Evolutionary conservation across 1,284 basidiomycete genomes (phyloP).

Genomic region (Irpex sp.): DNA sequence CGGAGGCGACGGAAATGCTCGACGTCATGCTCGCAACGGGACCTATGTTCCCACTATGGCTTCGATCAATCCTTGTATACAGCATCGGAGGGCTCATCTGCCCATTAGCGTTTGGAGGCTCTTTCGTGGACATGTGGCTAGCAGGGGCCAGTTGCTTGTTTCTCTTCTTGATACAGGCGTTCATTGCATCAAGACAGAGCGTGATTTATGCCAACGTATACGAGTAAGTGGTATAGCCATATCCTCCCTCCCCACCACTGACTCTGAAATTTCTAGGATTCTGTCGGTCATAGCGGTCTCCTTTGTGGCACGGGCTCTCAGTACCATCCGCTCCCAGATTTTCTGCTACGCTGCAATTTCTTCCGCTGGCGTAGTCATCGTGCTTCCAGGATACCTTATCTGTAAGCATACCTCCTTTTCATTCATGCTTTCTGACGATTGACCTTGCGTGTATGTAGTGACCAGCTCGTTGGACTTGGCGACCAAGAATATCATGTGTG

Average conservation of each 20-base stretch:
- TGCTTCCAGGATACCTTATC: conserved; percentile 82
- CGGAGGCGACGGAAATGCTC: conserved; percentile 54
- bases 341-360: conserved; percentile 90
- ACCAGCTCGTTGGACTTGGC: conserved; percentile 85
- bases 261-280: conserved; percentile 47
- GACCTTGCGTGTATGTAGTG: conserved; percentile 40
- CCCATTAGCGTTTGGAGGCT: conserved; percentile 82
- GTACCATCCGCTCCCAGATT: conserved; percentile 66
- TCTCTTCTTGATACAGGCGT: conserved; percentile 67
- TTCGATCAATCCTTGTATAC: conserved; percentile 68
- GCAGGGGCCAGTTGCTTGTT: conserved; percentile 66
- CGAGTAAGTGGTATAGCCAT: conserved; percentile 56
- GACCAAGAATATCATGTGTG: conserved; percentile 85
- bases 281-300: conserved; percentile 82
- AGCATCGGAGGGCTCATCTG: conserved; percentile 73
- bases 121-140: conserved; percentile 85
- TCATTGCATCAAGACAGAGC: conserved; percentile 62
- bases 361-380: conserved; percentile 77
- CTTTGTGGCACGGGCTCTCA: conserved; percentile 74
- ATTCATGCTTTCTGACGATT: conserved; percentile 17
- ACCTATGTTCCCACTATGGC: conserved; percentile 55
- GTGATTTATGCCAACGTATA: conserved; percentile 84
- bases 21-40: conserved; percentile 46
- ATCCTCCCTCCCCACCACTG: conserved; percentile 1
- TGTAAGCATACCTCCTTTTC: conserved; percentile 38